These are phyloP conservation scores for Talaromyces sp. DNA, from an alignment of 2,329 filamentous ascomycete species.

Conservation along the genomic window DNA sequence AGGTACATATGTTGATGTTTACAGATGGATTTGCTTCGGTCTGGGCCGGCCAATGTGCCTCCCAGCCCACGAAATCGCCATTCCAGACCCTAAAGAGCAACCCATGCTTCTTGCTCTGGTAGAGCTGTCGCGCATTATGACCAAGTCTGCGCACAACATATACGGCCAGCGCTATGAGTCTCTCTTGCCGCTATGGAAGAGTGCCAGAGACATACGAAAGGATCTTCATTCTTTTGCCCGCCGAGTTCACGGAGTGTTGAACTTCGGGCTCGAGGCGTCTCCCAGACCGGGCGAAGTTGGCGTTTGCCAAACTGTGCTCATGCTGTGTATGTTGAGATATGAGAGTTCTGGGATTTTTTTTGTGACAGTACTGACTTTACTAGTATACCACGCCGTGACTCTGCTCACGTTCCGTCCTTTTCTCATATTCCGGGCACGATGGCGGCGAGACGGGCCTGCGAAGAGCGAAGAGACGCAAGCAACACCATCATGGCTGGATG, in stretches of 20 bases:
- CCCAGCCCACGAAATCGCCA: slow-evolving; percentile 29
- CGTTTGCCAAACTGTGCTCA: slow-evolving; percentile 36
- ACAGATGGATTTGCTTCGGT: slow-evolving; percentile 41
- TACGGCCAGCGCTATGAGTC: slow-evolving; percentile 38
- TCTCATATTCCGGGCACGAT: slow-evolving; percentile 38
- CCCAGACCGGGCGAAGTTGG: slow-evolving; percentile 34
- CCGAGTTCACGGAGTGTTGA: slow-evolving; percentile 22
- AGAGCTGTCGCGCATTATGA: slow-evolving; percentile 33
- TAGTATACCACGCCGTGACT: slow-evolving; percentile 41
- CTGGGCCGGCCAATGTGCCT: slow-evolving; percentile 38
- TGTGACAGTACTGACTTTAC: background rate
- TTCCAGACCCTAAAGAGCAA: slow-evolving; percentile 32
- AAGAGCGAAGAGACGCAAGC: slow-evolving; percentile 12
- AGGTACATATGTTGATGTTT: background rate
- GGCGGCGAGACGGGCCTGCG: slow-evolving; percentile 24
- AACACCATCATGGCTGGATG: slow-evolving; percentile 37
- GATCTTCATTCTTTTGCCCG: slow-evolving; percentile 24
- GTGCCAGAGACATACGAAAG: slow-evolving; percentile 26
- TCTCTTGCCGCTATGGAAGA: slow-evolving; percentile 31
- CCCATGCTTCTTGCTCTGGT: slow-evolving; percentile 32
- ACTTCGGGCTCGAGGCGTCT: slow-evolving; percentile 30
- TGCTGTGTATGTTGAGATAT: slow-evolving; percentile 28
- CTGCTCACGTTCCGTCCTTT: slow-evolving; percentile 42
- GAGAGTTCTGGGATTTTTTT: background rate
- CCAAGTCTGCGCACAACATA: slow-evolving; percentile 37